These are phyloP conservation scores for Rhynchospora tenuis DNA, from an alignment of 176 grass and related monocot species.

Conservation along the genomic window DNA sequence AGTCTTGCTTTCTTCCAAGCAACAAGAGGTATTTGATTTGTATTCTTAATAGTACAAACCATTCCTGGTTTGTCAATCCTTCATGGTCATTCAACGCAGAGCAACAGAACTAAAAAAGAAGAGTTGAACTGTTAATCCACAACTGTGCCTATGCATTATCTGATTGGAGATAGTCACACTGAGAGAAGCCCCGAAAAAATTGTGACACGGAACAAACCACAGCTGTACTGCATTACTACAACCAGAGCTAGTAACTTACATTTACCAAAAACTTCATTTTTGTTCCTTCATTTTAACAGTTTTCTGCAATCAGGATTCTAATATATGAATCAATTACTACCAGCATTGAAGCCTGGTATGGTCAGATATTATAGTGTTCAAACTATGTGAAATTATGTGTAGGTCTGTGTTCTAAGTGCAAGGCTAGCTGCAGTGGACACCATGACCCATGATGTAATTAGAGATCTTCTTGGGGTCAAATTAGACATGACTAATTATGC, in stretches of 20 bases:
- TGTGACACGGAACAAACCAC: too few relatives aligned
- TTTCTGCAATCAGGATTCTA: neutral
- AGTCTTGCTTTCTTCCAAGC: conserved; percentile 54
- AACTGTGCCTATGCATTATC: neutral
- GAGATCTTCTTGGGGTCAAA: conserved; percentile 77
- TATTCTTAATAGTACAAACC: neutral
- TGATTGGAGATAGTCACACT: neutral
- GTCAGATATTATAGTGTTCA: neutral
- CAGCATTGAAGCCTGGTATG: neutral
- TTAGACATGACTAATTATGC: conserved; percentile 83
- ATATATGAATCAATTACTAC: neutral
- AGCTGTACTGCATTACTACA: neutral
- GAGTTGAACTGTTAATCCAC: neutral
- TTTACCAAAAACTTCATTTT: neutral
- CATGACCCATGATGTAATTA: conserved; percentile 95
- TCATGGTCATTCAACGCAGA: neutral
- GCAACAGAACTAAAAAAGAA: neutral
- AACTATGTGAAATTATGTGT: neutral
- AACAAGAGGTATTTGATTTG: conserved; percentile 55
- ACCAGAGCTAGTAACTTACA: neutral
- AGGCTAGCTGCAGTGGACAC: conserved; percentile 73
- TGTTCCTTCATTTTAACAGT: neutral
- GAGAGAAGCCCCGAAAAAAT: neutral
- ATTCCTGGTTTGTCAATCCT: neutral
- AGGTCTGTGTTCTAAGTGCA: conserved; percentile 68